phyloP scores from a whole-genome alignment of 345 rosid genomes.

The Dovyalis caffra region DNA sequence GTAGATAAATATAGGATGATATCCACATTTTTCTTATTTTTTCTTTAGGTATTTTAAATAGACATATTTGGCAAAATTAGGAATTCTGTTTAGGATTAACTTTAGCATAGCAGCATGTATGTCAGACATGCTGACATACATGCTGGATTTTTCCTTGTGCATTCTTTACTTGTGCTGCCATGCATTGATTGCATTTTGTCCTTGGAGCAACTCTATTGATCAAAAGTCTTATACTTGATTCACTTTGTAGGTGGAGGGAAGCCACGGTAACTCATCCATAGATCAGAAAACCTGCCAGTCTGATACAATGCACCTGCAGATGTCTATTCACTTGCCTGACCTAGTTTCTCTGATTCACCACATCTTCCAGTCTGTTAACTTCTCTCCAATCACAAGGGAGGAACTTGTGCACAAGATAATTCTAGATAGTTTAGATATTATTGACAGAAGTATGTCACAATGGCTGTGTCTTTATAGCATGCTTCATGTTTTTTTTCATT shows the following conservation, averaged over 20 bases:
- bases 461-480: not conserved
- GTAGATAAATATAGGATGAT: too few relatives aligned
- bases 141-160: too few relatives aligned
- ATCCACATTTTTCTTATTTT: too few relatives aligned
- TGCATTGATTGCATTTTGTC: not conserved
- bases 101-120: too few relatives aligned
- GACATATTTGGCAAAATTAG: too few relatives aligned
- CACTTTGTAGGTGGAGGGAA: constrained; percentile 14
- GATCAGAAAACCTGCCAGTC: constrained; percentile 4
- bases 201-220: not conserved
- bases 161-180: too few relatives aligned
- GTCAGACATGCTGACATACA: too few relatives aligned
- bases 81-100: too few relatives aligned
- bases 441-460: constrained; percentile 38
- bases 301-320: constrained; percentile 10
- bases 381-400: constrained; percentile 46
- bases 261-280: not conserved
- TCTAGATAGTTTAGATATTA: constrained; percentile 35
- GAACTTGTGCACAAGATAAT: constrained; percentile 55
- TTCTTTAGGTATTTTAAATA: too few relatives aligned
- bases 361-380: constrained; percentile 35
- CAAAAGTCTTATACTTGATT: not conserved
- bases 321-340: constrained; percentile 30
- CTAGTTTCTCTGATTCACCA: constrained; percentile 38
- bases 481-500: not conserved